Percentiles rank a stretch among this genome's conserved stretches.
These are phyloP conservation scores for Nicotiana undulata DNA, from an alignment of 257 asterid genomes.

Conservation along the genomic window DNA sequence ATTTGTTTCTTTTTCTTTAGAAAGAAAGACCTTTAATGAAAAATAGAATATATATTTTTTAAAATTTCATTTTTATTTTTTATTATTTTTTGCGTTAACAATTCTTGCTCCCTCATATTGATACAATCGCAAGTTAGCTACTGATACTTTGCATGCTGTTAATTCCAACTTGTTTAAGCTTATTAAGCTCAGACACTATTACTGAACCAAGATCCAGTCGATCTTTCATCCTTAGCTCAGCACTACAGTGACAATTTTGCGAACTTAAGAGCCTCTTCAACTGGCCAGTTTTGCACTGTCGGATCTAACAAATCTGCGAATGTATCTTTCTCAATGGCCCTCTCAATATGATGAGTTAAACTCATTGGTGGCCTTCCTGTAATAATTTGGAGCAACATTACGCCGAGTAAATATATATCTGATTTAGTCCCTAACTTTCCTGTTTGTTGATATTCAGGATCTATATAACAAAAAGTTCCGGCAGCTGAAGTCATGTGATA, in stretches of 20 bases:
- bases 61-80: no score
- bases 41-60: no score
- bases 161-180: slow-evolving; percentile 44
- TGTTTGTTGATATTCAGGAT: slow-evolving; percentile 78
- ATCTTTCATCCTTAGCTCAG: slow-evolving; percentile 61
- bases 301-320: slow-evolving; percentile 62
- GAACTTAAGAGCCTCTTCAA: slow-evolving; percentile 40
- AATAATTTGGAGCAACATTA: slow-evolving; percentile 59
- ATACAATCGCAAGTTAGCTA: not conserved
- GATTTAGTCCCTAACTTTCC: slow-evolving; percentile 73
- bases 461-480: slow-evolving; percentile 76
- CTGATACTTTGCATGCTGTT: slow-evolving; percentile 1
- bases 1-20: no score
- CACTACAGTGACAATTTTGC: slow-evolving; percentile 59
- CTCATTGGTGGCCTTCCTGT: slow-evolving; percentile 88
- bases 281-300: slow-evolving; percentile 63
- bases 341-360: slow-evolving; percentile 54
- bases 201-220: slow-evolving; percentile 59
- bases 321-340: slow-evolving; percentile 44
- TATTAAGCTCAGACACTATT: slow-evolving; percentile 53
- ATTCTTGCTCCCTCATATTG: not conserved
- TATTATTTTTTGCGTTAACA: not conserved
- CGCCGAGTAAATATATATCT: slow-evolving; percentile 59
- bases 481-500: slow-evolving; percentile 85
- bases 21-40: no score